These are phyloP conservation scores for Poterioochromonas sp. DNA, from an alignment of 352 stramenopile genomes.

Conservation along the genomic window DNA sequence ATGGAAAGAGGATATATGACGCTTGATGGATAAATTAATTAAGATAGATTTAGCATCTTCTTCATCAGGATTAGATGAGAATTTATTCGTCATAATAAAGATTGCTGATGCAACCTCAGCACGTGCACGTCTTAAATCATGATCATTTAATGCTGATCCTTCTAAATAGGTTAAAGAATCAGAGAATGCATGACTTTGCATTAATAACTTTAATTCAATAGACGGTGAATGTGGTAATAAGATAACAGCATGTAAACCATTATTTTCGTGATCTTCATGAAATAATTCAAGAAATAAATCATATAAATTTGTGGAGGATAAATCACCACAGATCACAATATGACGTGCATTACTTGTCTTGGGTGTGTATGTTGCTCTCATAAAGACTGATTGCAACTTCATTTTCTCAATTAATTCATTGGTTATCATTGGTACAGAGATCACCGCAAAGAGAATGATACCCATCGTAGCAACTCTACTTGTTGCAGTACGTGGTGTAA, in stretches of 20 bases:
- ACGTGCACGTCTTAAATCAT: conserved; percentile 1
- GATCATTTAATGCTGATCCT: conserved; percentile 8
- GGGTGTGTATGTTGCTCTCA: background rate
- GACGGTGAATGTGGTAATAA: background rate
- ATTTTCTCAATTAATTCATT: conserved; percentile 28
- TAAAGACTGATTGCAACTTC: background rate
- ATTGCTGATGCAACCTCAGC: background rate
- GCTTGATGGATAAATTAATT: conserved; percentile 6
- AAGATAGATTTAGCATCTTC: conserved; percentile 32
- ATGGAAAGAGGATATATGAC: conserved; percentile 4
- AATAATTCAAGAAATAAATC: conserved; percentile 34
- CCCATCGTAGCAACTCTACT: background rate
- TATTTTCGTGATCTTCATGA: conserved; percentile 31
- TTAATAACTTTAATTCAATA: background rate
- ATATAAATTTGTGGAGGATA: background rate
- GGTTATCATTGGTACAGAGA: conserved; percentile 4
- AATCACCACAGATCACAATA: conserved; percentile 30
- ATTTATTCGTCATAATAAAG: conserved; percentile 33
- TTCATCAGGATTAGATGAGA: conserved; percentile 21
- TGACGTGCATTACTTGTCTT: background rate
- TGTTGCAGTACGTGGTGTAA: conserved; percentile 20
- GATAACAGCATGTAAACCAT: conserved; percentile 24
- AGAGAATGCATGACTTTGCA: background rate
- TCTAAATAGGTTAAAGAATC: conserved; percentile 2
- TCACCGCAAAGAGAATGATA: conserved; percentile 32